These are phyloP conservation scores for Penicillium crystallinum DNA, from an alignment of 495 filamentous ascomycete genomes.

Conservation along the genomic window DNA sequence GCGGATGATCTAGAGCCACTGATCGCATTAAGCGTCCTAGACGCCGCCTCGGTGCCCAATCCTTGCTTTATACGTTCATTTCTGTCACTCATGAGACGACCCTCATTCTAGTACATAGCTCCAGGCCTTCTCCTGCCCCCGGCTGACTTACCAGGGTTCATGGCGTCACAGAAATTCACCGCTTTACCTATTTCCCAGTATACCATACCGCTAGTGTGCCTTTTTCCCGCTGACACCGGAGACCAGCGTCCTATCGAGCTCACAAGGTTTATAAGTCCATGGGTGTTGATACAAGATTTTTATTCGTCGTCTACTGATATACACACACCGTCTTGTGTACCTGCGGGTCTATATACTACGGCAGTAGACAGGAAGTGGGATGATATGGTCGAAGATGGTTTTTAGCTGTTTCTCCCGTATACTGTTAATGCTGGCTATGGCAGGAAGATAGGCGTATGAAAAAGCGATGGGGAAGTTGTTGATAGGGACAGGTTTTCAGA, in stretches of 20 bases:
- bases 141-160: slow-evolving; percentile 6
- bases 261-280: slow-evolving; percentile 10
- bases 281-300: slow-evolving; percentile 4
- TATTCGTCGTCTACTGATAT: slow-evolving; percentile 9
- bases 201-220: slow-evolving; percentile 11
- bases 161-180: slow-evolving; percentile 6
- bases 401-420: slow-evolving; percentile 17
- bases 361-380: slow-evolving; percentile 4
- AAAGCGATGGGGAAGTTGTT: slow-evolving; percentile 12
- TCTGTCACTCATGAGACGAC: slow-evolving; percentile 7
- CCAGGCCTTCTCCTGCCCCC: slow-evolving; percentile 14
- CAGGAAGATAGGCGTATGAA: slow-evolving; percentile 10
- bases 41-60: slow-evolving; percentile 9
- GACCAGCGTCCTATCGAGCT: slow-evolving; percentile 14
- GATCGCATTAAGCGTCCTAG: slow-evolving; percentile 7
- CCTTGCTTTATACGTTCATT: slow-evolving; percentile 12
- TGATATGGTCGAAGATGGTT: slow-evolving; percentile 17
- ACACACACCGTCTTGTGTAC: slow-evolving; percentile 6
- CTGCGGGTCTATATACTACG: slow-evolving; percentile 17
- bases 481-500: slow-evolving; percentile 9
- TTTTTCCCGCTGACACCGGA: slow-evolving; percentile 12
- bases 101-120: slow-evolving; percentile 11
- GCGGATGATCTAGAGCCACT: slow-evolving; percentile 6
- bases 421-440: slow-evolving; percentile 10
- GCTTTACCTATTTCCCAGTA: slow-evolving; percentile 9